Base-by-base conservation (phyloP, 75 land plant species). In the Gnetum montanum region DNA sequence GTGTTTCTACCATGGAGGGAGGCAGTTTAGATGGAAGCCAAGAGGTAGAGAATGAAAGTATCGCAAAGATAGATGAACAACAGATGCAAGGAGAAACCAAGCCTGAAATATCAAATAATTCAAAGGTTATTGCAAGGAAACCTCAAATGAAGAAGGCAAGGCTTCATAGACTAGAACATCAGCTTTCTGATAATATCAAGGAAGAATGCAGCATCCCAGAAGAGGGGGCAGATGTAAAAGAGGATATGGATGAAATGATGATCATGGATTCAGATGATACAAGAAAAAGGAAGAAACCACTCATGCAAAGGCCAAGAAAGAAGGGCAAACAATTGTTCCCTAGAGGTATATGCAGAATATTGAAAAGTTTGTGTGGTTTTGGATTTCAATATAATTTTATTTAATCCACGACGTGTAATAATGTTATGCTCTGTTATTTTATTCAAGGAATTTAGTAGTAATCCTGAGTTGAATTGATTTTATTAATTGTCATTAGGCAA, bases 171-270 rank as follows among this genome's bases (percentile, higher is more conserved):
- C 46, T 43, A 58, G 70, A 63, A 25, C 51, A 54, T 34, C 29
- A 63, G 43, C 56, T 62, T 43, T 46, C 54, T 64, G 85, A 78
- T 75, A 82, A 75, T 43, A 62, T 70, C 7, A 86, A 67, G 46
- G 82, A 91, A 81, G 92, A 76, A 26, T 78, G 85, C 30, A 77
- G 88, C 62, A 77, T 86, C 52, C 80, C 80, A 26, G 88, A 81
- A 43, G 84, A 74, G 60, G 78, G 83, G 10, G 60, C 63, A 43
- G 66, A 41, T 29, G 8, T 52, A 7, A 46, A 62, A 30, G 56
- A 38, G 46, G 46, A 31, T 13, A 62, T 71, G 54, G 73, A 70
- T 52, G 73, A 67, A 53, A 46, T 44, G 61, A 33, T 53, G 36
- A 36, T 31, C 25, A 53, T 36, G 11, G 89, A 60, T 25, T 48